phyloP scores from a whole-genome alignment of 2,329 filamentous ascomycete genomes.

The Grosmannia serpens region DNA sequence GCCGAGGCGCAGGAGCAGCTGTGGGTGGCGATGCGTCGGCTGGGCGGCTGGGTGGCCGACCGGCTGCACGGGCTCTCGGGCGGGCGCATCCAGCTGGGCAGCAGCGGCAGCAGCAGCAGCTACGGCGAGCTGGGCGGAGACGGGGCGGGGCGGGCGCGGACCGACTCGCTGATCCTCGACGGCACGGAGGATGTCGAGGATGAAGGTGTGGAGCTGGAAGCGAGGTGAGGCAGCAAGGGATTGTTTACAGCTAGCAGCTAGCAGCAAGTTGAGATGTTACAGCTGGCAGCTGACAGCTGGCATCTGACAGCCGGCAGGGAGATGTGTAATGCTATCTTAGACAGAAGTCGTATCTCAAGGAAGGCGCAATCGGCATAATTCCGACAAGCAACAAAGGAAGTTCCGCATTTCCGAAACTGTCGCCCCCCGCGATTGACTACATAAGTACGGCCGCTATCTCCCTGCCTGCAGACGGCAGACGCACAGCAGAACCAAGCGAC shows the following conservation, averaged over 20 bases:
- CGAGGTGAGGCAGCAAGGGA: background rate
- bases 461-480: background rate
- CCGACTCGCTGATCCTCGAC: conserved; percentile 31
- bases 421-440: too few relatives aligned
- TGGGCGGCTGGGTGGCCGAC: conserved; percentile 47
- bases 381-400: too few relatives aligned
- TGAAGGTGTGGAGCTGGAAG: conserved; percentile 31
- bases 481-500: background rate
- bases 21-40: conserved; percentile 45
- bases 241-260: background rate
- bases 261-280: background rate
- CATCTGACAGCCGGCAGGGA: background rate
- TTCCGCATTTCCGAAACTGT: too few relatives aligned
- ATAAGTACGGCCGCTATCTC: too few relatives aligned
- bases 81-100: conserved; percentile 43
- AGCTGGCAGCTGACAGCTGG: background rate
- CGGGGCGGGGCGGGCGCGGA: background rate
- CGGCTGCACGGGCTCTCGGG: conserved; percentile 40
- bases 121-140: conserved; percentile 12
- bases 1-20: conserved; percentile 56
- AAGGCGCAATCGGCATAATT: too few relatives aligned
- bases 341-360: too few relatives aligned
- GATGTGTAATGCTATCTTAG: too few relatives aligned
- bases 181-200: conserved; percentile 38
- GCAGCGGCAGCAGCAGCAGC: conserved; percentile 20